Base-by-base conservation (phyloP, 2,329 filamentous ascomycete genomes). In the Hypomyces rosellus region DNA sequence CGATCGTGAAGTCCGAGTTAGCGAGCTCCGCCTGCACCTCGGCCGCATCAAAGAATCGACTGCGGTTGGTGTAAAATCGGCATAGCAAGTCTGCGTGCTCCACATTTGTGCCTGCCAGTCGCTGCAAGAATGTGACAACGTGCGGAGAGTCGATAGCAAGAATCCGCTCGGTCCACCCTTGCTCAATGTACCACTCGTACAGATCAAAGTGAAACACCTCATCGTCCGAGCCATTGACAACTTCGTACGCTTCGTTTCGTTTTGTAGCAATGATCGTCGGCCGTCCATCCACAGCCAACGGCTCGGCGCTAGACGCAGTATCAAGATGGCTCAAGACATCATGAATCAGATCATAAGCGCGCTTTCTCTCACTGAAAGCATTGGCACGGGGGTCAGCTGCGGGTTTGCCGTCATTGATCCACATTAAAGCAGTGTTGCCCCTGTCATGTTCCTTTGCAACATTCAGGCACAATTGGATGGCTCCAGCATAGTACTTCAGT, bases 161-260 rank as follows among this genome's bases (percentile, higher is more conserved):
- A 25, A 99, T 79, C 13, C 90, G 85, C 55, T 96, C 89, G 9
- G 82, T 86, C 83, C 88, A 91, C 15, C 87, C 86, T 65, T 91
- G 85, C 48, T 79, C 71, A 57, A 97, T 84, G 68, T 99, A 99
- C 92, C 93, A 99, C 62, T 96, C 91, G 65, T 96, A 99, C n/a
- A 99, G 77, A 61, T 89, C 89, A 54, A 89, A 95, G 65, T 97
- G 86, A 73, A 99, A 99, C 4, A 96, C 88, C 62, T 96, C 89
- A 58, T 99, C 93, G 13, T 85, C 80, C 0, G 92, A 95, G 52
- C 80, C 81, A 63, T 95, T 89, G 59, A 99, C 90, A 2, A 96
- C 88, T 41, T 85, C 81, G 68, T 97, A 96, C 0, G 93, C 92
- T 70, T 99, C 92, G 45, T 82, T 81, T 56, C 88, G 81, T 66